Base-by-base conservation (phyloP, 805 yeast genomes). In the Pichia gijzeniarum region DNA sequence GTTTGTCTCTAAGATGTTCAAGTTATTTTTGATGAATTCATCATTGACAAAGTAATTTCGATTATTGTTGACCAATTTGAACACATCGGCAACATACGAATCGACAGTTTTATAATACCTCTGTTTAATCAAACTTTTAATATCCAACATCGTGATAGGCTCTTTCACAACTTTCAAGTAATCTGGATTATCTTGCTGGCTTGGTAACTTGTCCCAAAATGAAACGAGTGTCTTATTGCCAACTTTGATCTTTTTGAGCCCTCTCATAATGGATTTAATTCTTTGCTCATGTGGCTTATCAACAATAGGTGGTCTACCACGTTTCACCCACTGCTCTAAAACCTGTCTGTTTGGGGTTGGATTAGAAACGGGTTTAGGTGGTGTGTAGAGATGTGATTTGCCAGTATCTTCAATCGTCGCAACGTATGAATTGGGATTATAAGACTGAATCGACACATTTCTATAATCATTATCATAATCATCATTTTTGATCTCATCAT, bases 211-310 rank as follows among this genome's bases (percentile, higher is more conserved):
- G 53, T 91, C 97, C 64, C 90, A 89, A 52, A 76, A 76, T 4
- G 66, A 60, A 37, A 61, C 60, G 35, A 62, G 57, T 4, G 66
- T 62, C 16, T 70, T 59, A n/a, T 81, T 75, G 36, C 85, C 65
- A 31, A 74, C 68, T 38, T 77, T 74, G 48, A 84, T 81, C 58
- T 85, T 85, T 58, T 89, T 85, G 59, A 93, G 70, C 40, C 78
- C 80, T 61, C 95, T 79, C 71, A 93, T 67, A 33, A 93, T 81
- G 53, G 87, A 80, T 63, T 91, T 90, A 64, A 91, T 89, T 51
- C 97, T 73, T 59, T 88, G 88, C 64, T 93, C 97, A 63, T 84
- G 90, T 5, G 95, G 95, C 59, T 80, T 83, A 62, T 86, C 95
- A 41, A 88, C 87, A 46, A 87, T 83, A 2, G 96, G 95, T 5